A percentile compares a stretch with the other conserved stretches of the same genome.
phyloP scores from a whole-genome alignment of 2,329 filamentous ascomycete species.

The Podosphaera xanthii region DNA sequence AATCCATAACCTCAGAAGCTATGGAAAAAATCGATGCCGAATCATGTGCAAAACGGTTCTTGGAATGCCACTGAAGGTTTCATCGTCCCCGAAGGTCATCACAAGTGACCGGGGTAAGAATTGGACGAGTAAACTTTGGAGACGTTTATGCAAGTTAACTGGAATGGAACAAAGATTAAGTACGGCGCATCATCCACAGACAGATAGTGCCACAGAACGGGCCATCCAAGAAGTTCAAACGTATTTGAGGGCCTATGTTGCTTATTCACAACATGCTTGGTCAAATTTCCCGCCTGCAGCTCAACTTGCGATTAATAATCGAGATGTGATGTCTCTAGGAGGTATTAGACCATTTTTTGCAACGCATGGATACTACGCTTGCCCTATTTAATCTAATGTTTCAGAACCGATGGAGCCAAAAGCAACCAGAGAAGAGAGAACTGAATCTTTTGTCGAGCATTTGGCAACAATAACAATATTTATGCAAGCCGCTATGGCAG shows the following conservation, averaged over 20 bases:
- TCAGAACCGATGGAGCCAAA: not conserved
- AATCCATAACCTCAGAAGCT: not conserved
- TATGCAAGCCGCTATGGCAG: not conserved
- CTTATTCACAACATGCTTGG: not conserved
- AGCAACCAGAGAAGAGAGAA: not conserved
- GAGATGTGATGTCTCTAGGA: not conserved
- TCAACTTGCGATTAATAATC: not conserved
- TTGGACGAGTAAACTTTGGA: not conserved
- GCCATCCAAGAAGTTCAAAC: not conserved
- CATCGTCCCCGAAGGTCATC: not conserved
- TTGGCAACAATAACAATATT: not conserved
- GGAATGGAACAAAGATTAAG: not conserved
- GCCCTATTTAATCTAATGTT: not conserved
- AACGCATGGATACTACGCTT: not conserved
- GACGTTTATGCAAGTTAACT: not conserved
- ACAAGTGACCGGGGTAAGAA: not conserved
- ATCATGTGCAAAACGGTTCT: not conserved
- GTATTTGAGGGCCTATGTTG: not conserved
- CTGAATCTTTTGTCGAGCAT: not conserved
- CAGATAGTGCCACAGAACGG: not conserved
- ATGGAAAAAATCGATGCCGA: not conserved
- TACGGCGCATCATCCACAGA: not conserved
- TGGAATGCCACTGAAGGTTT: not conserved
- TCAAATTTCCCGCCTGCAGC: not conserved
- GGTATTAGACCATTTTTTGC: not conserved